Evolutionary conservation across 1,284 basidiomycete species (phyloP).

Genomic region (Ceratobasidium sp.): DNA sequence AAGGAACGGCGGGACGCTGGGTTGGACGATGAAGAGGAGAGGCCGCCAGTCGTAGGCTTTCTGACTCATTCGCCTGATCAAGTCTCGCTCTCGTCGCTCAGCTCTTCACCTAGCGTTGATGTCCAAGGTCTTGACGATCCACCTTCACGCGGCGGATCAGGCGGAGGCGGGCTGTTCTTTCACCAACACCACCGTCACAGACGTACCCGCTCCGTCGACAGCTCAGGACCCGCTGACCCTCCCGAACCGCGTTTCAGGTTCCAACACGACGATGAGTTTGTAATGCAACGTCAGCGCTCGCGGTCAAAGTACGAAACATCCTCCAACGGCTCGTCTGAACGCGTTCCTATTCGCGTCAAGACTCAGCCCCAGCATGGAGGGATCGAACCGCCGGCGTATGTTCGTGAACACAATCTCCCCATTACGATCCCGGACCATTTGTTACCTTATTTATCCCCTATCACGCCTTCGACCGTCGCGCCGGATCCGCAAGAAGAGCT

Average conservation of each 20-base stretch:
- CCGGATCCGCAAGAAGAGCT: not conserved
- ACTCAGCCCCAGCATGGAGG: not conserved
- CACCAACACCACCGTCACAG: conserved; percentile 11
- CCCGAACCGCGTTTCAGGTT: not conserved
- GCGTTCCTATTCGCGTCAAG: not conserved
- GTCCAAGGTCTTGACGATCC: conserved; percentile 16
- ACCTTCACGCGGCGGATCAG: not conserved
- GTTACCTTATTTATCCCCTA: conserved; percentile 20
- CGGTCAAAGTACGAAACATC: not conserved
- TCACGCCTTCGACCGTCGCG: conserved; percentile 14
- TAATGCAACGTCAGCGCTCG: not conserved
- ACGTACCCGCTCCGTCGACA: not conserved
- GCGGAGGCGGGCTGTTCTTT: conserved; percentile 9
- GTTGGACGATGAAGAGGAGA: not conserved
- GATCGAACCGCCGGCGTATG: conserved; percentile 1
- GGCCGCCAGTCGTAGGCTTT: not conserved
- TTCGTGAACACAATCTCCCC: not conserved
- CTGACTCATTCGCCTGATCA: conserved; percentile 31
- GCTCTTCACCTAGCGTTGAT: conserved; percentile 35
- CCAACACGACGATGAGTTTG: conserved; percentile 2
- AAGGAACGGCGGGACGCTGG: not conserved
- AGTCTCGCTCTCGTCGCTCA: conserved; percentile 26
- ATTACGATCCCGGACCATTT: conserved; percentile 25
- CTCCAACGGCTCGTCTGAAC: conserved; percentile 4
- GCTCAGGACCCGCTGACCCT: not conserved